Base-by-base conservation (phyloP, 2,329 filamentous ascomycete species). In the Epichloe coenophiala region DNA sequence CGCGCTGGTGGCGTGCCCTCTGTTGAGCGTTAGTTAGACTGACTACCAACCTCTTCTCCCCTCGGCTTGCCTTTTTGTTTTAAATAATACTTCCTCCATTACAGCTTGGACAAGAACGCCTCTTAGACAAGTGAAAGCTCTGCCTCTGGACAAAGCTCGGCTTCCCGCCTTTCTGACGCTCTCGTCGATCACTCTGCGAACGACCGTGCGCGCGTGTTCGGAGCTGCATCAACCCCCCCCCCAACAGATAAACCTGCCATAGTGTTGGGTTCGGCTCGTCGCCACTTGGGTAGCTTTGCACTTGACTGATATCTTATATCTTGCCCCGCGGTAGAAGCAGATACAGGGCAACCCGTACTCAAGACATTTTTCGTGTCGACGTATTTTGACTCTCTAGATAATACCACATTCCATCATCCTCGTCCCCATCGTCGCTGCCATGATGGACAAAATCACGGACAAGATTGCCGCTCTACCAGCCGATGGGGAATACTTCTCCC, bases 381-480 rank as follows among this genome's bases (percentile, higher is more conserved):
- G 11, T 12, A 23, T 42, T 21, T 21, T 11, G 9, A 19, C 4
- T 12, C 5, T 17, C 40, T 42, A 2, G 7, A 31, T 5, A 33
- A 43, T 5, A 43, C 1, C 42, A 8, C 5, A 9, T 31, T 31
- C 27, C 27, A 42, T 42, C 36, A 21, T 42, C 19, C 37, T 47
- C 36, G 15, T 47, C 19, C 21, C 7, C 19, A 21, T 33, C 17
- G n/a, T 36, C 7, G 3, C 45, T 5, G 13, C 38, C 58, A 53
- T 51, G 55, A 88, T 88, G 83, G 84, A 89, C 72, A 93, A 87
- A 71, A 90, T 96, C 65, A 95, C 88, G 55, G 86, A 94, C 75
- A 95, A 95, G 76, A 91, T 97, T 64, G 86, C 87, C 70, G 87
- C 88, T 54, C 72, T 98, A 71, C 86, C 88, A 67, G 78, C 84